Evolutionary conservation across 257 asterid species (phyloP).

Genomic region (Eustoma russellianum): DNA sequence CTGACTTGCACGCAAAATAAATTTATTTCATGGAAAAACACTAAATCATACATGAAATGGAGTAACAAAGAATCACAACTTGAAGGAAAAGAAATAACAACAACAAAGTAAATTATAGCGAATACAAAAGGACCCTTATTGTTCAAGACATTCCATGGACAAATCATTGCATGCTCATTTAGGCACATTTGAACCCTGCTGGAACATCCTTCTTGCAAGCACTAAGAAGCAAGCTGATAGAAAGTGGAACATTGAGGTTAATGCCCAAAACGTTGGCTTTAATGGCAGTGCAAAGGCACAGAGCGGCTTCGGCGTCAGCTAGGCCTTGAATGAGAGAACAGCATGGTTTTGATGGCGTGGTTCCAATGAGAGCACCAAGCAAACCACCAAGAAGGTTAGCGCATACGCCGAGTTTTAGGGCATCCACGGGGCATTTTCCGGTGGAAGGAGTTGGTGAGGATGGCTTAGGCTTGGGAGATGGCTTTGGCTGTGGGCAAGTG

Average conservation of each 20-base stretch:
- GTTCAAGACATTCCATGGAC: background rate
- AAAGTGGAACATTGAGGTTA: conserved; percentile 44
- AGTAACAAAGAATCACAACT: no score
- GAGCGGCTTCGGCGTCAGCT: conserved; percentile 44
- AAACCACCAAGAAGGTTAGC: conserved; percentile 30
- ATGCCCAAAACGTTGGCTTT: conserved; percentile 51
- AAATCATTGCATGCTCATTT: background rate
- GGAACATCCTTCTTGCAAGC: conserved; percentile 42
- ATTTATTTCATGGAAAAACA: no score
- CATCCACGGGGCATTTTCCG: conserved; percentile 40
- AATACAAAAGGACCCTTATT: no score
- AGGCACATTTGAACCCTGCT: conserved; percentile 32
- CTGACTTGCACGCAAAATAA: no score
- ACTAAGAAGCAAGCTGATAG: conserved; percentile 40
- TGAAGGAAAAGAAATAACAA: no score
- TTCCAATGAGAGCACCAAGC: conserved; percentile 27
- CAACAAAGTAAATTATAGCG: no score
- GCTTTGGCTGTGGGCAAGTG: conserved; percentile 12
- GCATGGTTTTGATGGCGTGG: conserved; percentile 40
- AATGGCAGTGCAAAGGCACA: conserved; percentile 55
- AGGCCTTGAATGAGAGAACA: conserved; percentile 24
- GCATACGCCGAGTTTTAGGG: conserved; percentile 47
- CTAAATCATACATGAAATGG: no score
- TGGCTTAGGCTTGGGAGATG: conserved; percentile 14
- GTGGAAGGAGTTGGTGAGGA: conserved; percentile 12